Conservation (phyloP, 208 protist genomes). For the Trypanosoma brucei region DNA sequence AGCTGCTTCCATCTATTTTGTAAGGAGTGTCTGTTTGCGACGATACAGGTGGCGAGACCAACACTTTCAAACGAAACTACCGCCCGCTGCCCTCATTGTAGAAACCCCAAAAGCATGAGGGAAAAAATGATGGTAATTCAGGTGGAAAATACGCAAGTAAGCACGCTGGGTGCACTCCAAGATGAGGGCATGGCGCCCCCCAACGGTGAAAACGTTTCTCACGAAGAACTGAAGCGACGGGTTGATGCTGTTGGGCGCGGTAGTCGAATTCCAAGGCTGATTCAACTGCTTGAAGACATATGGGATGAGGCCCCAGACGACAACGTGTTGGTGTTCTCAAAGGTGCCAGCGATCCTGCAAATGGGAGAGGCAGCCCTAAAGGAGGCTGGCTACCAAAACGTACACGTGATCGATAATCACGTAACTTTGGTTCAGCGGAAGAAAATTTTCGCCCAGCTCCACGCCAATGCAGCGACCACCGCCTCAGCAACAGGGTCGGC, state of each 20-base stretch:
- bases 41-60: constrained; percentile 26
- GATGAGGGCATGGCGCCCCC: neutral
- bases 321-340: constrained; percentile 46
- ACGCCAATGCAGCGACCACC: constrained; percentile 10
- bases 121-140: constrained; percentile 10
- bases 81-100: constrained; percentile 31
- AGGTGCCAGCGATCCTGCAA: constrained; percentile 33
- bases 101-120: constrained; percentile 18
- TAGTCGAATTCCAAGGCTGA: constrained; percentile 27
- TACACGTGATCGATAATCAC: constrained; percentile 32
- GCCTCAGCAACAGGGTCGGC: neutral
- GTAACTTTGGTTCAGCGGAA: constrained; percentile 35
- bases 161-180: neutral
- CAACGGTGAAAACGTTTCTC: neutral
- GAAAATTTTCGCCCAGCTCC: constrained; percentile 27
- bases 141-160: neutral
- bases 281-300: constrained; percentile 31
- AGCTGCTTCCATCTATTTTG: constrained; percentile 59
- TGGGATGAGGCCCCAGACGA: constrained; percentile 27
- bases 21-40: constrained; percentile 43
- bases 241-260: constrained; percentile 28
- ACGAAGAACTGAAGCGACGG: constrained; percentile 13
- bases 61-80: constrained; percentile 31
- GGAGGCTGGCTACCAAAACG: constrained; percentile 21
- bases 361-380: constrained; percentile 20